Base-by-base conservation (phyloP, 2,329 filamentous ascomycete species). In the Aspergillus pseudoglaucus region DNA sequence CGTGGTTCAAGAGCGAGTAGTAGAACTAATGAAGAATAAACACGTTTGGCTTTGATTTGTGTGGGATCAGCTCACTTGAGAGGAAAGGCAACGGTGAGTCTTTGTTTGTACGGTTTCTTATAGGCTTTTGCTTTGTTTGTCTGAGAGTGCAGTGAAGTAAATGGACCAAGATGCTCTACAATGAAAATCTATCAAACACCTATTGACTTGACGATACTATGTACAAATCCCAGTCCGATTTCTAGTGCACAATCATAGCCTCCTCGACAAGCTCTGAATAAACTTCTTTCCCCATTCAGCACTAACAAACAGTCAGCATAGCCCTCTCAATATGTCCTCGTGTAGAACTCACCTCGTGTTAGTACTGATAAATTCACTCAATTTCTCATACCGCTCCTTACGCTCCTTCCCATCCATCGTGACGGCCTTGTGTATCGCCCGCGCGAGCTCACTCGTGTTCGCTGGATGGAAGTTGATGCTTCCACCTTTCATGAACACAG, bases 381-480 rank as follows among this genome's bases (percentile, higher is more conserved):
- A 76, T 69, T 90, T 91, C 66, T 85, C 80, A 72, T 87, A 94
- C 68, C 93, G 91, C 50, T 80, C 75, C 56, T 83, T 81, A 42
- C 88, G 82, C 71, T 90, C 84, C 66, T 91, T 87, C 5, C 85
- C 80, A 38, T 83, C 82, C 87, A 96, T 94, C 45, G 86, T 93
- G 41, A 95, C 84, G 15, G 89, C 88, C 48, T 90, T 84, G 64
- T 93, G 83, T 51, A 96, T 87, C 2, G 89, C 85, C 58, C 90
- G 87, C 15, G 90, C 88, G 39, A 96, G 78, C 65, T 96, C 90
- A 59, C 94, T 88, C 0, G 87, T 94, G 65, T 96, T 95, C 83
- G 91, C 95, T 0, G 91, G 91, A 68, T 97, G 96, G 63, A 96
- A 88, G 44, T 93, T 88, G 43, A 96, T 75, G 53, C 86, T 88